A percentile compares a stretch with the other conserved stretches of the same genome.
phyloP scores from a whole-genome alignment of 1,284 basidiomycete genomes.

The Lignosus rhinocerotis region DNA sequence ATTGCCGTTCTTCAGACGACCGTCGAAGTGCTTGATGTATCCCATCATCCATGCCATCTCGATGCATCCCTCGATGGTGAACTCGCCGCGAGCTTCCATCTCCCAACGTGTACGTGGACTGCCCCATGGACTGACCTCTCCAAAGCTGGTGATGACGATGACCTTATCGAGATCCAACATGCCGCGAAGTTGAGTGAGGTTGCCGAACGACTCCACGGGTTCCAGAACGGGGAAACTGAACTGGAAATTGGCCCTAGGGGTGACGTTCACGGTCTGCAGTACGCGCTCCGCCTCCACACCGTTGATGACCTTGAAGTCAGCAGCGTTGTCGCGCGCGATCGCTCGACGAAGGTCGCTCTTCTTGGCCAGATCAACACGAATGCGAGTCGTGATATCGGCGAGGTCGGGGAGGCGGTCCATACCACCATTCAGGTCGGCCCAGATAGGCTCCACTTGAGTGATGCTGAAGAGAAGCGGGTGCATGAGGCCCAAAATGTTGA shows the following conservation, averaged over 20 bases:
- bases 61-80: constrained; percentile 96
- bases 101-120: constrained; percentile 99
- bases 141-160: constrained; percentile 92
- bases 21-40: constrained; percentile 97
- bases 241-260: constrained; percentile 96
- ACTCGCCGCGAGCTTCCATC: constrained; percentile 93
- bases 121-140: constrained; percentile 98
- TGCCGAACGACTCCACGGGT: constrained; percentile 61
- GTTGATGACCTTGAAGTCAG: constrained; percentile 91
- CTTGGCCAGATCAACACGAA: constrained; percentile 75
- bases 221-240: constrained; percentile 90
- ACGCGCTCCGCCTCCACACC: constrained; percentile 93
- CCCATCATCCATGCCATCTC: constrained; percentile 99
- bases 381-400: constrained; percentile 87
- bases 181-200: constrained; percentile 79
- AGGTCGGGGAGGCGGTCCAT: constrained; percentile 97
- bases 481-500: constrained; percentile 99
- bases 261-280: constrained; percentile 89
- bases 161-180: constrained; percentile 95
- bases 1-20: constrained; percentile 88
- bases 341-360: constrained; percentile 92
- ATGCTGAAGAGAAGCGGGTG: constrained; percentile 99
- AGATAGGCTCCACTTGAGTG: constrained; percentile 99
- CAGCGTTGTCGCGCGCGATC: constrained; percentile 90
- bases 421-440: constrained; percentile 96